Evolutionary conservation across 768 basidiomycete genomes (phyloP).

Genomic region (Hydnomerulius pinastri): DNA sequence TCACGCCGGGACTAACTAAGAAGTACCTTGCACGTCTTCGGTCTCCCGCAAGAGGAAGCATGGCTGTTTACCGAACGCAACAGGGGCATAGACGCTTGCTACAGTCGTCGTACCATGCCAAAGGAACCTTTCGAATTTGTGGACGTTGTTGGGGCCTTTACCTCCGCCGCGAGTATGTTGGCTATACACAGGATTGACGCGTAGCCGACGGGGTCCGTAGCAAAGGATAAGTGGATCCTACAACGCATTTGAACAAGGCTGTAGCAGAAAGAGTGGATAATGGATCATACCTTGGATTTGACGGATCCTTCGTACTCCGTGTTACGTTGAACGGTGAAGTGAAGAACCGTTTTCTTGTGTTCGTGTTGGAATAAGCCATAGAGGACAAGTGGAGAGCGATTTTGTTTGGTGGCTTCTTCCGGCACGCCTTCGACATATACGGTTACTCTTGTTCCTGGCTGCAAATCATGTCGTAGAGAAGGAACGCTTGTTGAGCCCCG

Average conservation of each 20-base stretch:
- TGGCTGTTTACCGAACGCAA: conserved; percentile 78
- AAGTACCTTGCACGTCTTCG: conserved; percentile 60
- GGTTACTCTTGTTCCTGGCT: conserved; percentile 85
- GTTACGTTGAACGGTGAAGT: conserved; percentile 92
- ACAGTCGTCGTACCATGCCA: conserved; percentile 80
- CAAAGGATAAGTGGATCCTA: conserved; percentile 89
- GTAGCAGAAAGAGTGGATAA: not conserved
- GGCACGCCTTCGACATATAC: conserved; percentile 79
- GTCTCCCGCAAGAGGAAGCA: conserved; percentile 78
- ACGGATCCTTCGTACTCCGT: conserved; percentile 91
- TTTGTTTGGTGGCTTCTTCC: conserved; percentile 45
- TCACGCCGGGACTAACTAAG: not conserved
- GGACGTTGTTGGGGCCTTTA: conserved; percentile 92
- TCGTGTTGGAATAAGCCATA: conserved; percentile 92
- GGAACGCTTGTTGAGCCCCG: not conserved
- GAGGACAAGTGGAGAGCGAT: conserved; percentile 54
- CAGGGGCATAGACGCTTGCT: conserved; percentile 87
- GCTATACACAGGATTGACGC: conserved; percentile 87
- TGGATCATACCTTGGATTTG: conserved; percentile 73
- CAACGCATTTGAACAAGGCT: not conserved
- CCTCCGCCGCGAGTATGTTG: conserved; percentile 90
- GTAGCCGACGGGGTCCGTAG: conserved; percentile 83
- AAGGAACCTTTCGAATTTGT: conserved; percentile 93
- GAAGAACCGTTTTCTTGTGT: conserved; percentile 90
- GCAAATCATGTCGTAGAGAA: not conserved